Evolutionary conservation across 352 stramenopile species (phyloP).

Genomic region (Phytophthora capsici): DNA sequence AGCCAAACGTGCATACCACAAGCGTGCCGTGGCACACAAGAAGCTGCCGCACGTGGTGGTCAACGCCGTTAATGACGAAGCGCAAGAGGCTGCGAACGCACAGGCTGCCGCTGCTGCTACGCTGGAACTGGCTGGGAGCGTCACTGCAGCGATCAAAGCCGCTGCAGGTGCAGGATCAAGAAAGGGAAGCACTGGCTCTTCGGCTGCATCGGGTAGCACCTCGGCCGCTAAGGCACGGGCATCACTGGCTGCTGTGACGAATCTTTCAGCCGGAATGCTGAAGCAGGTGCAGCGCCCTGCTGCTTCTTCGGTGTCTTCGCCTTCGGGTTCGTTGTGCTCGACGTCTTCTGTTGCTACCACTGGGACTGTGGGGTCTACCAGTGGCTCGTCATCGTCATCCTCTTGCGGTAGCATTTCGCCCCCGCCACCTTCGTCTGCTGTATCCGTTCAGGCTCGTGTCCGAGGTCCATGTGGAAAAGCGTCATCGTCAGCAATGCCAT

Average conservation of each 20-base stretch:
- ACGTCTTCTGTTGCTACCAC: constrained; percentile 32
- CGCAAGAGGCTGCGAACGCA: constrained; percentile 42
- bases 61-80: constrained; percentile 39
- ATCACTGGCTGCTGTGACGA: constrained; percentile 22
- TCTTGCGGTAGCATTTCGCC: constrained; percentile 28
- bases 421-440: constrained; percentile 22
- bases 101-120: constrained; percentile 43
- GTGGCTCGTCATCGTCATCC: constrained; percentile 41
- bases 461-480: constrained; percentile 58
- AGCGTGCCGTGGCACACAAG: constrained; percentile 82
- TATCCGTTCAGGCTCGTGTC: constrained; percentile 39
- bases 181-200: constrained; percentile 16
- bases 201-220: constrained; percentile 8
- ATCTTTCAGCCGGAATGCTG: constrained; percentile 29
- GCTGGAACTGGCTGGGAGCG: constrained; percentile 38
- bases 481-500: constrained; percentile 48
- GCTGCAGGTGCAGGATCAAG: constrained; percentile 19
- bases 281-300: constrained; percentile 31
- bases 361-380: constrained; percentile 33
- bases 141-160: constrained; percentile 37
- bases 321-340: constrained; percentile 32
- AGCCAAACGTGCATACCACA: constrained; percentile 83
- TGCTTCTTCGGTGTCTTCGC: constrained; percentile 29
- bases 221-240: constrained; percentile 20
- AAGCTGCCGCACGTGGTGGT: constrained; percentile 72